Conservation (phyloP, 164 flowering plant species). For the Piper betle region DNA sequence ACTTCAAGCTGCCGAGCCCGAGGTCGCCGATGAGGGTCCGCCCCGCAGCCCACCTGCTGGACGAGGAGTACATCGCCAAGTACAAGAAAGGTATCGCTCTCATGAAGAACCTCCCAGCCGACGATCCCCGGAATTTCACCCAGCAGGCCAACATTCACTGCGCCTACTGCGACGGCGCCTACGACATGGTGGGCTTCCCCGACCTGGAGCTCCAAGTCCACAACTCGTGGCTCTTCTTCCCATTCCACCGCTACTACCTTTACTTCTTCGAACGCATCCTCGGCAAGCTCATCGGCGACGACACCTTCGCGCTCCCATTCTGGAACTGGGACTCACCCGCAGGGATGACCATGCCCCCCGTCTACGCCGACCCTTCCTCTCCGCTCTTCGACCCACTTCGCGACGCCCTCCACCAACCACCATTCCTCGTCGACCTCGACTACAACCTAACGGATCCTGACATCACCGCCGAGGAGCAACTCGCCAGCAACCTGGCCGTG, state of each 20-base stretch:
- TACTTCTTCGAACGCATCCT: conserved; percentile 33
- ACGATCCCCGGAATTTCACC: conserved; percentile 30
- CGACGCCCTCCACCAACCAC: conserved; percentile 24
- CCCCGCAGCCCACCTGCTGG: conserved; percentile 36
- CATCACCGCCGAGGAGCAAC: conserved; percentile 4
- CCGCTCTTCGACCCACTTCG: conserved; percentile 19
- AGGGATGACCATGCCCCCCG: conserved; percentile 28
- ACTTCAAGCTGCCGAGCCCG: conserved; percentile 19
- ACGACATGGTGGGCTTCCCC: conserved; percentile 25
- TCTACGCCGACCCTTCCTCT: conserved; percentile 13
- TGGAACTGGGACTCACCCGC: conserved; percentile 40
- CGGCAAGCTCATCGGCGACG: conserved; percentile 19
- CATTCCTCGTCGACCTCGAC: conserved; percentile 31
- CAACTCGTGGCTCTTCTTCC: conserved; percentile 9
- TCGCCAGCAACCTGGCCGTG: conserved; percentile 25
- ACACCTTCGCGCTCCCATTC: conserved; percentile 27
- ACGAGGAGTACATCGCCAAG: conserved; percentile 30
- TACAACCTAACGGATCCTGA: conserved; percentile 20
- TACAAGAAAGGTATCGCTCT: conserved; percentile 27
- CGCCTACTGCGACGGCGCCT: conserved; percentile 31
- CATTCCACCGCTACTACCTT: conserved; percentile 25
- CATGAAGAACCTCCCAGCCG: conserved; percentile 19
- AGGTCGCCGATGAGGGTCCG: conserved; percentile 21
- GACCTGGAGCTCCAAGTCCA: conserved; percentile 25
- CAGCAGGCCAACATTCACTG: conserved; percentile 32